phyloP scores from a whole-genome alignment of 768 basidiomycete genomes.

The Tulasnella sp. region DNA sequence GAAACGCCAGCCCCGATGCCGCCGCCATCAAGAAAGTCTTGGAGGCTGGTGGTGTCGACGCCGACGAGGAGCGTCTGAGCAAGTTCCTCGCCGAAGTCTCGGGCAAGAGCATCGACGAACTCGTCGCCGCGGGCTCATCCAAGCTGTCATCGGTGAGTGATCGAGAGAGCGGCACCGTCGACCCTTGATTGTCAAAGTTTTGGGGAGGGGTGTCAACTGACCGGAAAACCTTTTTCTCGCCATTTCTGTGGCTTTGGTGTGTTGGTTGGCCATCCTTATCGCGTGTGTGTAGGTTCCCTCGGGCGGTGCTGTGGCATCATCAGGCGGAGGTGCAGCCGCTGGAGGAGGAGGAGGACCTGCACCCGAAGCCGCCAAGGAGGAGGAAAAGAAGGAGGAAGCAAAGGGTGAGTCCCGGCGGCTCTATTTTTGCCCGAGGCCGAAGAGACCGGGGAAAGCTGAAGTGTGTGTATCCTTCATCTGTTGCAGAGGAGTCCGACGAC shows the following conservation, averaged over 20 bases:
- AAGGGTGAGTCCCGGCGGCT: conserved; percentile 12
- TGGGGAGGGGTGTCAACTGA: conserved; percentile 24
- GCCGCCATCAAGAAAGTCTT: conserved; percentile 87
- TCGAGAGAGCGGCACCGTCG: background rate
- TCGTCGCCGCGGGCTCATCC: conserved; percentile 87
- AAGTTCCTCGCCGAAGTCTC: conserved; percentile 85
- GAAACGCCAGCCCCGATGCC: conserved; percentile 82
- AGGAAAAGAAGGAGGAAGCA: conserved; percentile 69
- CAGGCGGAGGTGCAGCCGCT: conserved; percentile 50
- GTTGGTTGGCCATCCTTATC: background rate
- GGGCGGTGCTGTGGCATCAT: conserved; percentile 58
- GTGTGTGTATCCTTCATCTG: background rate
- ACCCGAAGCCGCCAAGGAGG: conserved; percentile 65
- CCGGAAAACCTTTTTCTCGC: background rate
- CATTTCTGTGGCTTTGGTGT: background rate
- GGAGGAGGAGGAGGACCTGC: conserved; percentile 54
- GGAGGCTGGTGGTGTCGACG: conserved; percentile 78
- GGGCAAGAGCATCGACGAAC: conserved; percentile 83
- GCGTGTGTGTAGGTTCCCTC: conserved; percentile 66
- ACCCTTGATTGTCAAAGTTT: background rate
- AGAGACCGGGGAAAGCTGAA: conserved; percentile 44
- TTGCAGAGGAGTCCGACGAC: conserved; percentile 86
- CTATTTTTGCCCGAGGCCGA: background rate
- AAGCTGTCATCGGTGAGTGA: conserved; percentile 88
- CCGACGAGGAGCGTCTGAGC: conserved; percentile 73